These are phyloP conservation scores for Penicillium longicatenatum DNA, from an alignment of 495 filamentous ascomycete genomes.

Conservation along the genomic window DNA sequence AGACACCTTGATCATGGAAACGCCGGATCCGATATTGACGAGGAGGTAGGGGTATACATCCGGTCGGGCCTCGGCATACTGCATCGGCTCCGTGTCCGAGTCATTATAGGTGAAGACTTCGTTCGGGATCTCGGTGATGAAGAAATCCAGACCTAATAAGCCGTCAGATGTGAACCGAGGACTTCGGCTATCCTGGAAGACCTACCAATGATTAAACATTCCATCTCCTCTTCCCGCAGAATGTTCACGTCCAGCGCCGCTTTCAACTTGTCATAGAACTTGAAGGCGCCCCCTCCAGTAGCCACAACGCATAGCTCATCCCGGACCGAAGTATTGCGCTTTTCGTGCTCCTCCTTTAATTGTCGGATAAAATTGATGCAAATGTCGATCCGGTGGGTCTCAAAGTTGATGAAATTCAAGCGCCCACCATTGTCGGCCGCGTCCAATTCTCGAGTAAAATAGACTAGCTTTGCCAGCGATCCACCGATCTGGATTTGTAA, in stretches of 20 bases:
- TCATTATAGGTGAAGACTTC: conserved; percentile 98
- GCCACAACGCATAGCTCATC: conserved; percentile 85
- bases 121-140: conserved; percentile 93
- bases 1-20: conserved; percentile 97
- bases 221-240: conserved; percentile 95
- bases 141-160: conserved; percentile 83
- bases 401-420: conserved; percentile 92
- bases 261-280: conserved; percentile 89
- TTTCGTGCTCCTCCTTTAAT: conserved; percentile 76
- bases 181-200: background rate
- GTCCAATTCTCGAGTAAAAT: conserved; percentile 86
- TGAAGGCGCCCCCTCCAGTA: conserved; percentile 92
- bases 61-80: conserved; percentile 69
- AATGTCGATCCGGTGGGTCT: conserved; percentile 88
- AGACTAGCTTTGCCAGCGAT: conserved; percentile 92
- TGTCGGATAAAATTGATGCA: conserved; percentile 86
- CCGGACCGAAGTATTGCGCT: conserved; percentile 64
- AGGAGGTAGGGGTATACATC: conserved; percentile 95
- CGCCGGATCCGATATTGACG: conserved; percentile 98
- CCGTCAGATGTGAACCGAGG: conserved; percentile 8
- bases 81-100: conserved; percentile 79
- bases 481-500: conserved; percentile 76
- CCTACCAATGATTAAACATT: conserved; percentile 90
- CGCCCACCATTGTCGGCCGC: conserved; percentile 82
- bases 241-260: conserved; percentile 82